Base-by-base conservation (phyloP, 2,329 filamentous ascomycete genomes). In the Penicillium hordei region DNA sequence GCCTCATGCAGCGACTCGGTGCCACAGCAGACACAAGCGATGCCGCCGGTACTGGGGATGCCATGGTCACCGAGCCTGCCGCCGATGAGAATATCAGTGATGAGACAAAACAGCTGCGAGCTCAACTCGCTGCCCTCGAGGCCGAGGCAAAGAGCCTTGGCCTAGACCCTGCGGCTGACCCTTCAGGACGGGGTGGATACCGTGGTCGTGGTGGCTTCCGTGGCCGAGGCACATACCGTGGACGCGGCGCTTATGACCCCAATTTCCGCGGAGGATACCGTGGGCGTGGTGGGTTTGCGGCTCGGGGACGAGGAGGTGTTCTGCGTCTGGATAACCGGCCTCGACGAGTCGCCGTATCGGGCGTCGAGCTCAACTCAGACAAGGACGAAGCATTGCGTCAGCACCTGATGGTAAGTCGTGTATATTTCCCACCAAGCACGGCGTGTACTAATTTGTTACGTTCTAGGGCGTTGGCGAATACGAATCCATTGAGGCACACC, bases 301-400 rank as follows among this genome's bases (percentile, higher is more conserved):
- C 68, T 45, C 71, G 75, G 36, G 72, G 75, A 19, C 78, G 78
- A 27, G 79, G 81, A 33, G 79, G 78, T 54, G 82, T 84, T 17
- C 78, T 81, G 64, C 77, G 83, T 60, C 75, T 87, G 5, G 84
- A 87, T 65, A 86, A 86, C 63, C 76, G 84, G 27, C 82, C 84
- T 4, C 80, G 79, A 63, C 78, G 80, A 49, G 75, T 87, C 44
- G 78, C 78, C 23, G 75, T 86, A 25, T 75, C 76, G 5, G 81
- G 77, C 8, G 77, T 82, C 31, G 75, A 75, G 63, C 74, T 77
- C 48, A 76, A 78, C 52, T 73, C 77, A 1, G 76, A 78, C 27
- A 78, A 78, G 63, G 84, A 86, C 57, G 83, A 85, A 65, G 79
- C 81, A 5, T 67, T 87, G 55, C 74, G 83, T 51, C 81, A 84